Conservation (phyloP, 495 filamentous ascomycete genomes). For the Podospora conica region DNA sequence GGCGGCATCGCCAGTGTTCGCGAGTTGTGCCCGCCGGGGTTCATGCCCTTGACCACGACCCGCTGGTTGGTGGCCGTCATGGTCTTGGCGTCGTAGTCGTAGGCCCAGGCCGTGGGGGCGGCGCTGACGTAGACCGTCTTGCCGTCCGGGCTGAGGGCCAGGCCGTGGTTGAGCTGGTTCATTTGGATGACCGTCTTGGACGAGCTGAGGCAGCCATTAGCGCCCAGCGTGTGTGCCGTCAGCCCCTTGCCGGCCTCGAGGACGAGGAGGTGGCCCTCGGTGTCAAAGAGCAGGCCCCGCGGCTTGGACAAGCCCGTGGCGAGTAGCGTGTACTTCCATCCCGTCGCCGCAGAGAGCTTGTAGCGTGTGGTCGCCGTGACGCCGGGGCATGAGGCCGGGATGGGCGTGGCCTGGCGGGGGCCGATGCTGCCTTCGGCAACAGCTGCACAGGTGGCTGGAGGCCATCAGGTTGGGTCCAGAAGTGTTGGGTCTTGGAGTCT, state of each 20-base stretch:
- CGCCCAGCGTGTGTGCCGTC: slow-evolving; percentile 43
- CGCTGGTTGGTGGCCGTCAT: slow-evolving; percentile 38
- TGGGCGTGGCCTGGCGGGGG: neutral
- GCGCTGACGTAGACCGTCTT: slow-evolving; percentile 59
- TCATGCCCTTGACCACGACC: slow-evolving; percentile 51
- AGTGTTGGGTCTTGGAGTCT: neutral
- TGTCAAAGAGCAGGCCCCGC: slow-evolving; percentile 30
- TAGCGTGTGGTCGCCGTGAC: slow-evolving; percentile 22
- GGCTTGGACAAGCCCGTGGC: slow-evolving; percentile 29
- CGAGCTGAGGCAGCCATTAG: slow-evolving; percentile 46
- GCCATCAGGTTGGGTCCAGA: neutral
- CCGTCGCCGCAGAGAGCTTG: slow-evolving; percentile 24
- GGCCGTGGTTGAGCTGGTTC: slow-evolving; percentile 54
- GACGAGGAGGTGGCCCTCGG: slow-evolving; percentile 45
- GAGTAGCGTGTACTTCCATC: slow-evolving; percentile 32
- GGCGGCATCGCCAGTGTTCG: slow-evolving; percentile 50
- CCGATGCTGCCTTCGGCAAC: neutral
- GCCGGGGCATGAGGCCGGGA: slow-evolving; percentile 22
- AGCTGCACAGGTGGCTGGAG: neutral
- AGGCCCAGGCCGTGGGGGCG: slow-evolving; percentile 49
- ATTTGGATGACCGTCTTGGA: slow-evolving; percentile 33
- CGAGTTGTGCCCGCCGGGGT: slow-evolving; percentile 50
- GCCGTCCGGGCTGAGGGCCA: slow-evolving; percentile 55
- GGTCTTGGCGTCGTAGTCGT: slow-evolving; percentile 49
- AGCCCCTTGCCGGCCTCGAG: slow-evolving; percentile 50